These are phyloP conservation scores for Puccinia hordei DNA, from an alignment of 1,284 basidiomycete genomes.

Conservation along the genomic window DNA sequence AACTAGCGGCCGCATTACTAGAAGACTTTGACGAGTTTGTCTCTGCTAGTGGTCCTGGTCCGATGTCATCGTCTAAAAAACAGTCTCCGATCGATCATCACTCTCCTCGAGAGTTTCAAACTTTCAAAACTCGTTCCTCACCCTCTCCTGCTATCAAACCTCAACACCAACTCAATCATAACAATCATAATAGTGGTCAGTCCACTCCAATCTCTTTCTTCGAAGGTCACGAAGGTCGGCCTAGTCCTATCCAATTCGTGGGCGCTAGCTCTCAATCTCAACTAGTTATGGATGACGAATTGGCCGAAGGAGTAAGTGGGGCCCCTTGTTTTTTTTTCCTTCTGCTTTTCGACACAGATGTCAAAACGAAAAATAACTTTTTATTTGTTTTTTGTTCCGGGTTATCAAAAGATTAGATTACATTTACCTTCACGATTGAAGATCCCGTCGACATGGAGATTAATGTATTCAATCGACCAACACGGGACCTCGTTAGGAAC, in stretches of 20 bases:
- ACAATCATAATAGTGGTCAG: not conserved
- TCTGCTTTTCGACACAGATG: no score
- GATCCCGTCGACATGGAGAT: constrained; percentile 76
- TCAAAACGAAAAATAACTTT: not conserved
- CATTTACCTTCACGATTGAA: constrained; percentile 78
- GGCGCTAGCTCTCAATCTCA: constrained; percentile 20
- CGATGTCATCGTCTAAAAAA: not conserved
- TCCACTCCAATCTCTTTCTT: constrained; percentile 18
- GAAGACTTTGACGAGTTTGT: constrained; percentile 44
- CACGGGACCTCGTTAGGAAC: constrained; percentile 91
- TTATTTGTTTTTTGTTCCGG: not conserved
- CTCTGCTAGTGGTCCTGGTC: not conserved
- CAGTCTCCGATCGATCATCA: not conserved
- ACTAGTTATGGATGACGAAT: constrained; percentile 49
- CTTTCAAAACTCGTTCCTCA: constrained; percentile 3
- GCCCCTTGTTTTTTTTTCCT: not conserved
- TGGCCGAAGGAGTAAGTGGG: constrained; percentile 26
- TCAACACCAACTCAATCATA: not conserved
- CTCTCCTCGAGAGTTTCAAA: not conserved
- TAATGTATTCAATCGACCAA: constrained; percentile 91
- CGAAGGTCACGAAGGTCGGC: constrained; percentile 41
- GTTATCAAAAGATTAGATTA: constrained; percentile 67
- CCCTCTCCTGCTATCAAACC: not conserved
- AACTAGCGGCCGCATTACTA: constrained; percentile 26
- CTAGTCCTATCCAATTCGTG: constrained; percentile 28